Evolutionary conservation across 192 early-diverging fungal genomes (phyloP).

Genomic region (Dissophora globulifera): DNA sequence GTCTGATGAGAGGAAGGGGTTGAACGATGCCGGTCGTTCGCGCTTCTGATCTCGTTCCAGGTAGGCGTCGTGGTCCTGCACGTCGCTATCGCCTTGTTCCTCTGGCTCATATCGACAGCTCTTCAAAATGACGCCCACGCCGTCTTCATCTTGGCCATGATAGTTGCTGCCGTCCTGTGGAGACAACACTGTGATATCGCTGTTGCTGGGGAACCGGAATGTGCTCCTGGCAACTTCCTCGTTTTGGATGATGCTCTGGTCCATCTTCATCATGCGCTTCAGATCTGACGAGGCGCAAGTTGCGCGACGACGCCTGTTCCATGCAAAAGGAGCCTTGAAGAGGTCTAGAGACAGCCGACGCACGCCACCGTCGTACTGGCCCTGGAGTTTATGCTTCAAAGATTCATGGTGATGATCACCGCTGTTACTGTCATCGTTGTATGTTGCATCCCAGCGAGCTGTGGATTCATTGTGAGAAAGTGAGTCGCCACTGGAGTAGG

Average conservation of each 20-base stretch:
- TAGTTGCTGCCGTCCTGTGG: too few species aligned
- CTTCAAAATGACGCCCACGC: constrained; percentile 18
- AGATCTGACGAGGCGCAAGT: constrained; percentile 8
- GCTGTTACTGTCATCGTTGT: too few species aligned
- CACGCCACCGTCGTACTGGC: neutral
- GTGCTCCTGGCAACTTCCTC: constrained; percentile 1
- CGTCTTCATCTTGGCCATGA: neutral
- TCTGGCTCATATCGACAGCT: constrained; percentile 15
- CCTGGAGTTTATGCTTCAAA: neutral
- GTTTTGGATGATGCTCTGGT: neutral
- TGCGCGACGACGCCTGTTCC: constrained; percentile 17
- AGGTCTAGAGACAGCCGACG: constrained; percentile 35
- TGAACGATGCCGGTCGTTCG: neutral
- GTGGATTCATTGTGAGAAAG: too few species aligned
- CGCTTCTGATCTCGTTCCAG: too few species aligned
- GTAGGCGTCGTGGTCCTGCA: neutral
- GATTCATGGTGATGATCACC: too few species aligned
- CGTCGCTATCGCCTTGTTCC: neutral
- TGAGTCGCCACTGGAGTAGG: neutral
- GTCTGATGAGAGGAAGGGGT: constrained; percentile 10
- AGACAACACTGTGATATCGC: too few species aligned
- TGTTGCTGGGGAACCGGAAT: constrained; percentile 1
- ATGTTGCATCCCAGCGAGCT: too few species aligned
- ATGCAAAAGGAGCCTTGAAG: constrained; percentile 28
- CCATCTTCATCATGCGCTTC: neutral